Conservation (phyloP, 257 asterid genomes). For the Penstemon davidsonii region DNA sequence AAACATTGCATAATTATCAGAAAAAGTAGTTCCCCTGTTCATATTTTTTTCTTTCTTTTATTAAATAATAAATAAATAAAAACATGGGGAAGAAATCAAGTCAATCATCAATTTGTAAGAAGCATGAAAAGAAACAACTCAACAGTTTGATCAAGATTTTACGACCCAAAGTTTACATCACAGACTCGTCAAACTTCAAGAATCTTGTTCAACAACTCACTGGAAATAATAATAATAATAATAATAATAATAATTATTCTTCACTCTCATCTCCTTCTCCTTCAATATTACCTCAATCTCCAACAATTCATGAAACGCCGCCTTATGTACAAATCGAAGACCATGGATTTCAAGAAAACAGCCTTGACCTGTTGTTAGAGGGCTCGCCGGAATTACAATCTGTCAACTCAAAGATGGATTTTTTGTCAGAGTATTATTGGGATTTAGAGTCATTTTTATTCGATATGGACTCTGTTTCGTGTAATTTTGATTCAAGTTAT, state of each 20-base stretch:
- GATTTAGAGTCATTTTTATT: conserved; percentile 55
- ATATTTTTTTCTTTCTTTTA: background rate
- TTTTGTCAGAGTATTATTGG: conserved; percentile 23
- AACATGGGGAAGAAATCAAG: conserved; percentile 38
- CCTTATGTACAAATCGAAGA: background rate
- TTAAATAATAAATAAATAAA: background rate
- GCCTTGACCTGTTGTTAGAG: conserved; percentile 25
- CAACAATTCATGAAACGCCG: background rate
- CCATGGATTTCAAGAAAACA: conserved; percentile 18
- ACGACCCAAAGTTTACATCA: conserved; percentile 48
- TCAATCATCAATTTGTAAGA: conserved; percentile 23
- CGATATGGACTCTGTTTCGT: conserved; percentile 43
- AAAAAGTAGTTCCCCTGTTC: background rate
- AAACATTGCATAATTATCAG: conserved; percentile 18
- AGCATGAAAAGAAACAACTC: conserved; percentile 31
- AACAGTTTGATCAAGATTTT: conserved; percentile 30
- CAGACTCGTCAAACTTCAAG: conserved; percentile 50
- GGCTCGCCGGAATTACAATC: conserved; percentile 41
- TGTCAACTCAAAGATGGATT: conserved; percentile 27
- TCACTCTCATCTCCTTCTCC: conserved; percentile 29
- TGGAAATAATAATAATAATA: conserved; percentile 28
- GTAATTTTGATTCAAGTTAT: conserved; percentile 18
- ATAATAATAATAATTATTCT: conserved; percentile 20
- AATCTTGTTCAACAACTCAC: conserved; percentile 55
- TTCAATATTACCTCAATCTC: conserved; percentile 6